Base-by-base conservation (phyloP, 441 rosid species). In the Flueggea neowawraea region DNA sequence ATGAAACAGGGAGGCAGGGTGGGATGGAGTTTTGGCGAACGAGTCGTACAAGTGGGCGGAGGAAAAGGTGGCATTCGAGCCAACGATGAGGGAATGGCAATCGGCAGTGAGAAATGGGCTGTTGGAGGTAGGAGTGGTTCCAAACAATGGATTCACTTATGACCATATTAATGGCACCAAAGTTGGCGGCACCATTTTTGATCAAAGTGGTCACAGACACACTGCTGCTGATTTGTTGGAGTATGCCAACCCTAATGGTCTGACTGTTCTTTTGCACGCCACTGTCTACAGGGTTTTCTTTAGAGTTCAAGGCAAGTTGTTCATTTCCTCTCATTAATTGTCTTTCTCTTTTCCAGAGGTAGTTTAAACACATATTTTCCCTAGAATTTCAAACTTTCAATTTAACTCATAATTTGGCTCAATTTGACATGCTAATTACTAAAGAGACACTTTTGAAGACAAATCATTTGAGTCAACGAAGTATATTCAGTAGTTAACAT, bases 131-230 rank as follows among this genome's bases (percentile, higher is more conserved):
- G 96, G 97, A 32, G 78, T 94, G 56, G 1, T 55, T 49, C 99
- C 97, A 1, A 55, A 80, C 80, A 94, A 94, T 41, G 96, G 94
- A 1, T 94, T 94, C 80, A 84, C 96, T 2, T 91, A 78, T 54
- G 96, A 94, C 55, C 99, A 94, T 73, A 63, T 91, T n/a, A 43
- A 72, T 17, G 99, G 99, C 39, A 94, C 99, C 6, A 91, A 94
- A 63, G 67, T 89, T 9, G 97, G 97, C 4, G 95, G 99, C 12
- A 80, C 97, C 28, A 94, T 86, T 3, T 94, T 91, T 71, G 97
- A 89, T 57, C 69, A 48, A 28, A 22, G 60, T 2, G 97, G 95
- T 12, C 65, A 66, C 6, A 68, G 98, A 51, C 96, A 91, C 70
- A 78, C 95, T 2, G 91, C 98, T 45, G 98, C 98, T 36, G 94